Percentiles rank a stretch among this genome's conserved stretches.
Evolutionary conservation across 208 protist species (phyloP).

Genomic region (Trypanosoma rangeli): DNA sequence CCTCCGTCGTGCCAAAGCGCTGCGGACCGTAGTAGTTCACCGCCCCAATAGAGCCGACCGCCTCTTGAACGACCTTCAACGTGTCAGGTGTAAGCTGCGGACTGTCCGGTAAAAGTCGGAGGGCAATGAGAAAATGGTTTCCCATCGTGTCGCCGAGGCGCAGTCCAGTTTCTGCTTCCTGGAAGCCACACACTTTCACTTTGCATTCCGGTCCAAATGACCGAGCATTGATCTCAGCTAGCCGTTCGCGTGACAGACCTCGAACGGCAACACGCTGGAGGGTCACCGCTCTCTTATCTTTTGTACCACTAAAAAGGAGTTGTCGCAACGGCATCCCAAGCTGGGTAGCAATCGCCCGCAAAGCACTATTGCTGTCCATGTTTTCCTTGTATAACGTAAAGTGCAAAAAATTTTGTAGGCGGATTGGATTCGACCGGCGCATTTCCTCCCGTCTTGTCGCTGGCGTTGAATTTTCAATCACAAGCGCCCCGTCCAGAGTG

Average conservation of each 20-base stretch:
- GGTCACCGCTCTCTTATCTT: slow-evolving; percentile 95
- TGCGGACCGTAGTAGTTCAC: slow-evolving; percentile 96
- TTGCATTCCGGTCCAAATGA: slow-evolving; percentile 48
- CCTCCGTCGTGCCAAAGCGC: slow-evolving; percentile 91
- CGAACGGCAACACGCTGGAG: slow-evolving; percentile 87
- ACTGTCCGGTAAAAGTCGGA: slow-evolving; percentile 61
- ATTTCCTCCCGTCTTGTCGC: slow-evolving; percentile 54
- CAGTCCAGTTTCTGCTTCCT: slow-evolving; percentile 49
- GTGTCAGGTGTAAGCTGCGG: slow-evolving; percentile 11
- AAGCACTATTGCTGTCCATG: slow-evolving; percentile 80
- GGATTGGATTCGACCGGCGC: slow-evolving; percentile 56
- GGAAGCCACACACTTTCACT: slow-evolving; percentile 85
- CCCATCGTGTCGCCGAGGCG: slow-evolving; percentile 86
- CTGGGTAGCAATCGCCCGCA: slow-evolving; percentile 63
- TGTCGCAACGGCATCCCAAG: slow-evolving; percentile 59
- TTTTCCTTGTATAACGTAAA: slow-evolving; percentile 96
- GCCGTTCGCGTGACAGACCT: slow-evolving; percentile 51
- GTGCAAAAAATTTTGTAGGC: slow-evolving; percentile 60
- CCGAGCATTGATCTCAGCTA: slow-evolving; percentile 64
- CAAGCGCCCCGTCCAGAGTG: slow-evolving; percentile 56
- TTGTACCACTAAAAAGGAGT: slow-evolving; percentile 94
- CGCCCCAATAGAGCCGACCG: slow-evolving; percentile 68
- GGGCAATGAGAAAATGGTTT: slow-evolving; percentile 92
- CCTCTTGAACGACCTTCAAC: slow-evolving; percentile 18
- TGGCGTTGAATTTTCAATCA: slow-evolving; percentile 57